phyloP scores from a whole-genome alignment of 768 basidiomycete genomes.

The Tephrocybe sp. region DNA sequence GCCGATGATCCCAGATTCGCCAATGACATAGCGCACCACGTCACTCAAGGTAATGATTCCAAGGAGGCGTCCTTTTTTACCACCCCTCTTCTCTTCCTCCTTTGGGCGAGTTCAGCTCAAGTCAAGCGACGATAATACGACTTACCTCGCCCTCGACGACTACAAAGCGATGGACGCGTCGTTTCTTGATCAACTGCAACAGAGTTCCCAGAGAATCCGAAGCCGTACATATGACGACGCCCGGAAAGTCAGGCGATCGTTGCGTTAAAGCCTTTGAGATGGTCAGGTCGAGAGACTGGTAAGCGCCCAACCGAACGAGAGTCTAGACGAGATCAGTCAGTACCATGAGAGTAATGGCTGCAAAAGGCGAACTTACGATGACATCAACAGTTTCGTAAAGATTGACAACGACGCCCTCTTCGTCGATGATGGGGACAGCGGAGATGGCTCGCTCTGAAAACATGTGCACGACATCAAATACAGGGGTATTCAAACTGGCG shows the following conservation, averaged over 20 bases:
- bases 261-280: constrained; percentile 91
- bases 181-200: constrained; percentile 88
- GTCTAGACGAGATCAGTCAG: constrained; percentile 57
- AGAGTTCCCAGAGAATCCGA: constrained; percentile 90
- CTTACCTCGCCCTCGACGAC: constrained; percentile 90
- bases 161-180: constrained; percentile 91
- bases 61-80: constrained; percentile 79
- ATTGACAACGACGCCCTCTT: constrained; percentile 90
- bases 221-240: constrained; percentile 94
- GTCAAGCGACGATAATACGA: constrained; percentile 1
- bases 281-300: constrained; percentile 93
- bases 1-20: constrained; percentile 55
- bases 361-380: constrained; percentile 60
- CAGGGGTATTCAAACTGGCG: constrained; percentile 86
- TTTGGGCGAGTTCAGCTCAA: constrained; percentile 23
- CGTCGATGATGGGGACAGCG: constrained; percentile 94
- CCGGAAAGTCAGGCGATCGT: constrained; percentile 93
- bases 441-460: constrained; percentile 95
- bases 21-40: constrained; percentile 82
- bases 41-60: constrained; percentile 91
- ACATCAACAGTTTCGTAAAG: constrained; percentile 99
- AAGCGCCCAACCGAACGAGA: constrained; percentile 90
- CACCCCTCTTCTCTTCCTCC: constrained; percentile 81
- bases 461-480: constrained; percentile 98
- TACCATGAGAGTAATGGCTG: not conserved